Evolutionary conservation across 2,329 filamentous ascomycete genomes (phyloP), one percentile per base, ranked within the genome.

Genomic region (Setomelanomma holmii): DNA sequence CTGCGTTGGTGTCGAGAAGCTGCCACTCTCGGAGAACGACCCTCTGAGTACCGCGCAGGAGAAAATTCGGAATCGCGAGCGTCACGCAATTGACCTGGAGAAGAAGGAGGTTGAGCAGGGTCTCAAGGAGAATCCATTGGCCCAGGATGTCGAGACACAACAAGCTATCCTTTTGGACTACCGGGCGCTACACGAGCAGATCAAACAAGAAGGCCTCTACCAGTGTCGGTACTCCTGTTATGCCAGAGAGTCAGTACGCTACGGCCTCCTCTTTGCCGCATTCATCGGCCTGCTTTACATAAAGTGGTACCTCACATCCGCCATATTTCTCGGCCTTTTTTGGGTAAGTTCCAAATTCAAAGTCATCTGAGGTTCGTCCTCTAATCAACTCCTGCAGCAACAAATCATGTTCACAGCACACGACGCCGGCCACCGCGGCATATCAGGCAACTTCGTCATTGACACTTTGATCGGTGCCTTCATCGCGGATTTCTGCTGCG

Each of bases 371-470:
- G n/a, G n/a, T n/a, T n/a, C n/a, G n/a, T n/a, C n/a, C n/a, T 19
- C 51, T 68, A 51, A 67, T 48, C 40, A 33, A 35, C 20, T 8
- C 4, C 16, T 17, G 8, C 58, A 84, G 84, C 85, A 88, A 63
- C 86, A 88, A 75, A 83, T 88, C 74, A 87, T 88, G 83, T 89
- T 88, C 70, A 81, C 82, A 0, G 86, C 85, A 4, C 86, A 89
- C 64, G 86, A 89, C 61, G 85, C 85, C 8, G 86, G 84, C 2
- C 86, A 88, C 63, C 77, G 80, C 22, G 85, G 83, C 53, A 88
- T 89, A 54, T 86, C 86, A 0, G 77, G 81, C 53, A 82, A 82
- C 66, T 87, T 86, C 57, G 72, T 79, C 2, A 60, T 76, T 16
- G 86, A 89, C 66, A 85, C 83, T 0, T 64, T 86, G 4, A 84